Base-by-base conservation (phyloP, 345 rosid species). In the Eucalyptus grandis region DNA sequence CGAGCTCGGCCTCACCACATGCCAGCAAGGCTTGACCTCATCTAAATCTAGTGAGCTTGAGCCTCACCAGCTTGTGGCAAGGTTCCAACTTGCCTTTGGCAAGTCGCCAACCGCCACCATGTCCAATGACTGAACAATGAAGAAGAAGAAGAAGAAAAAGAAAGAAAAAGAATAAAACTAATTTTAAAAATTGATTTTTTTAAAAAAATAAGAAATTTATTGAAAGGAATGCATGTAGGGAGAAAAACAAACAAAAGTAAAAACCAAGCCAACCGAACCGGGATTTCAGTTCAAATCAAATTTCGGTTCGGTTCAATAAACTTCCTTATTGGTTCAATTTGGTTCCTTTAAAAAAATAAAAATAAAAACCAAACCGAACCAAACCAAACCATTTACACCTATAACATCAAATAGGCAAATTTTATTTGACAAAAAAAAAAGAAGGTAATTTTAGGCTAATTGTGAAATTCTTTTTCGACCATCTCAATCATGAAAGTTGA, bases 211-310 rank as follows among this genome's bases (percentile, higher is more conserved):
- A 51, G 0, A 49, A 53, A 53, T 0, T 1, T 7, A 53, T 53
- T 19, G 24, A 53, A 53, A 53, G 2, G 24, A 53, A 7, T 53
- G 24, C 56, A 19, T 19, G 24, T 53, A 7, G 56, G 56, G 56
- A 53, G 5, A 53, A 53, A 53, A 53, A 3, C 2, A 53, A 19
- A 53, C 24, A 53, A 53, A 19, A 8, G 2, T 53, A 53, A 53
- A 53, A 53, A 53, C 2, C 10, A 19, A 53, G 56, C 10, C 2
- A 53, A 19, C 10, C 0, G 4, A 53, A 53, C 0, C 0, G 2
- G 0, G 24, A 53, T 53, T 53, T 53, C 0, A 0, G 2, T 53
- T 53, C 2, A 2, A 2, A 53, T 53, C 0, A 0, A 53, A 53
- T 53, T 53, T 53, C 0, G 0, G 10, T 53, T 53, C 0, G 5